Conservation (phyloP, 805 yeast species). For the Candida chilensis region DNA sequence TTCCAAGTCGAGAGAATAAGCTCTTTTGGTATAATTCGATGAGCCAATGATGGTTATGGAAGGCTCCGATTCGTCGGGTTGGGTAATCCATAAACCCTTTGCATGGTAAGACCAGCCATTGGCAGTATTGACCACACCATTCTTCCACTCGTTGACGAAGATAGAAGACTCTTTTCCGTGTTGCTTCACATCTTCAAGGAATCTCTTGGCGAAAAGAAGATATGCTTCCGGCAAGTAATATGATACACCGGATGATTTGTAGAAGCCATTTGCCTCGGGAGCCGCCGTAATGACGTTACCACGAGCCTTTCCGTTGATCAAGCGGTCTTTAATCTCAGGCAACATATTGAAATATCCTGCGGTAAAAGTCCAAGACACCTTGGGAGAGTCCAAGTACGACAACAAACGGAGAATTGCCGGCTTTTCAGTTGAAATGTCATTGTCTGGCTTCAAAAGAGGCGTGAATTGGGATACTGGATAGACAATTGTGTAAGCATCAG, state of each 20-base stretch:
- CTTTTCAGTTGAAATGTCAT: conserved; percentile 68
- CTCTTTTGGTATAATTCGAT: conserved; percentile 86
- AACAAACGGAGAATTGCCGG: conserved; percentile 56
- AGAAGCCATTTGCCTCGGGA: conserved; percentile 91
- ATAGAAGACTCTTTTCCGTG: conserved; percentile 36
- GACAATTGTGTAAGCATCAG: conserved; percentile 48
- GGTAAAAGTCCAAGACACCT: conserved; percentile 74
- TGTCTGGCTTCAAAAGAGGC: conserved; percentile 59
- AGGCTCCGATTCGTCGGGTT: conserved; percentile 50
- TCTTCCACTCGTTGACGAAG: conserved; percentile 72
- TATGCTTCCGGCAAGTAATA: conserved; percentile 83
- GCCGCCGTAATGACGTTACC: conserved; percentile 86
- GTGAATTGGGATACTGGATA: conserved; percentile 91
- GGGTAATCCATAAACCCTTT: conserved; percentile 82
- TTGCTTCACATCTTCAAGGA: conserved; percentile 42
- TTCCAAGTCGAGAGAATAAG: conserved; percentile 83
- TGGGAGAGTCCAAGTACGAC: conserved; percentile 43
- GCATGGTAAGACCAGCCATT: conserved; percentile 98
- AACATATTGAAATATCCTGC: conserved; percentile 95
- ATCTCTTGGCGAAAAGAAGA: conserved; percentile 61
- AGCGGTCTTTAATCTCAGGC: conserved; percentile 53
- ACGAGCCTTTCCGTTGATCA: conserved; percentile 46
- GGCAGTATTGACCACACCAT: conserved; percentile 72
- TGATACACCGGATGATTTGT: conserved; percentile 73
- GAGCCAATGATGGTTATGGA: conserved; percentile 81